phyloP scores from a whole-genome alignment of 805 yeast genomes.

The Hanseniaspora thailandica region DNA sequence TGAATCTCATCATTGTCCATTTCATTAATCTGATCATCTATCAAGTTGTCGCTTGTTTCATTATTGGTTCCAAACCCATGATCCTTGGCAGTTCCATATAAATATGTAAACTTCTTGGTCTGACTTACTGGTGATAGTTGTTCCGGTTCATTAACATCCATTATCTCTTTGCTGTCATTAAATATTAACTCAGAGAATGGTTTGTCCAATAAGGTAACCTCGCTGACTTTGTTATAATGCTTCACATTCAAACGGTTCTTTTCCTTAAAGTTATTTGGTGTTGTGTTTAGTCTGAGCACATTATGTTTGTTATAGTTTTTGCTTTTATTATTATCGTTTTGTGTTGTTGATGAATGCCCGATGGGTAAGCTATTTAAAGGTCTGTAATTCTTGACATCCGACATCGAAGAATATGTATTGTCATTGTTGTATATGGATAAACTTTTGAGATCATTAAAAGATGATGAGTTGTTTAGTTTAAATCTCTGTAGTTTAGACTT shows the following conservation, averaged over 20 bases:
- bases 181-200: constrained; percentile 3
- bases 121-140: background rate
- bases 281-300: background rate
- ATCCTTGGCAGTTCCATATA: constrained; percentile 10
- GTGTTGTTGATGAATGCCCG: background rate
- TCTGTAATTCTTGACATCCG: background rate
- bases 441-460: constrained; percentile 1
- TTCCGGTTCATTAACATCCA: background rate
- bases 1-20: background rate
- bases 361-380: background rate
- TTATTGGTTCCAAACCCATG: constrained; percentile 10
- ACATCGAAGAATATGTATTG: constrained; percentile 4
- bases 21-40: background rate
- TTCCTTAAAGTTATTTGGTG: background rate
- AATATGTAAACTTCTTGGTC: background rate
- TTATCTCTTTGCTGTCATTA: background rate
- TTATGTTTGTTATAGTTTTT: background rate
- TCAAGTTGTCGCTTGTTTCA: background rate
- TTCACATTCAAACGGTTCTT: background rate
- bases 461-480: constrained; percentile 2
- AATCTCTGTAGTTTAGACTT: constrained; percentile 1
- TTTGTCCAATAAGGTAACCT: background rate
- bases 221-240: constrained; percentile 7
- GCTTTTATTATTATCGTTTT: background rate
- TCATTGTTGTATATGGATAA: constrained; percentile 3